Evolutionary conservation across 768 basidiomycete species (phyloP).

Genomic region (Tulasnella sp.): DNA sequence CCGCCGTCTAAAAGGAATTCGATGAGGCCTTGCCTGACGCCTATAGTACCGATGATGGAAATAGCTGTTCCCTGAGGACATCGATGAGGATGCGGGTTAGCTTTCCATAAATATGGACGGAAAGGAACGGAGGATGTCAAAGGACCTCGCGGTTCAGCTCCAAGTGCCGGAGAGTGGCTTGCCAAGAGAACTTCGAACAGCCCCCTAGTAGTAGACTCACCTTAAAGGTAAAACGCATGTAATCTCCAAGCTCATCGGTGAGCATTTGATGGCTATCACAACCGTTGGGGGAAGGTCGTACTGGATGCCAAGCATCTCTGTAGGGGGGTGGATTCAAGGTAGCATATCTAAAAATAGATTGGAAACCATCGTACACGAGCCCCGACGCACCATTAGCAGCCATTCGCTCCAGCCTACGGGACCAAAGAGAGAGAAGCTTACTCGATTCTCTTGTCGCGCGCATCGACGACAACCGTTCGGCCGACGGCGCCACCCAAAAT

Average conservation of each 20-base stretch:
- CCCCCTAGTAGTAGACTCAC: too few species aligned
- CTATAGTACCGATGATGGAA: background rate
- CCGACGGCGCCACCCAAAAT: background rate
- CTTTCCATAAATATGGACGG: too few species aligned
- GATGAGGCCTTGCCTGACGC: conserved; percentile 20
- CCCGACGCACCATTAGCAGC: background rate
- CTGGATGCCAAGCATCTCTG: background rate
- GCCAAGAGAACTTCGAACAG: background rate
- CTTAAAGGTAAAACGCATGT: background rate
- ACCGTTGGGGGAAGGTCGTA: conserved; percentile 35
- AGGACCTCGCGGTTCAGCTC: too few species aligned
- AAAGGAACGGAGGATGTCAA: too few species aligned
- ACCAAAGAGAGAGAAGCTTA: background rate
- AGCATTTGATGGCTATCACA: background rate
- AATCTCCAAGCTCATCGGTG: background rate
- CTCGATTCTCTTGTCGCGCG: background rate
- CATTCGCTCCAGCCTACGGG: too few species aligned
- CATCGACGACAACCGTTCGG: background rate
- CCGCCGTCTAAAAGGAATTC: background rate
- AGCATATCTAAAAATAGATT: background rate
- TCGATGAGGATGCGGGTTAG: background rate
- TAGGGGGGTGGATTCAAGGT: too few species aligned
- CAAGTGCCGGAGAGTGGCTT: too few species aligned
- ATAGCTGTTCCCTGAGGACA: conserved; percentile 4
- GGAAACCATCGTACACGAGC: background rate